phyloP scores from a whole-genome alignment of 495 filamentous ascomycete genomes.

The Jackrogersella minutella region DNA sequence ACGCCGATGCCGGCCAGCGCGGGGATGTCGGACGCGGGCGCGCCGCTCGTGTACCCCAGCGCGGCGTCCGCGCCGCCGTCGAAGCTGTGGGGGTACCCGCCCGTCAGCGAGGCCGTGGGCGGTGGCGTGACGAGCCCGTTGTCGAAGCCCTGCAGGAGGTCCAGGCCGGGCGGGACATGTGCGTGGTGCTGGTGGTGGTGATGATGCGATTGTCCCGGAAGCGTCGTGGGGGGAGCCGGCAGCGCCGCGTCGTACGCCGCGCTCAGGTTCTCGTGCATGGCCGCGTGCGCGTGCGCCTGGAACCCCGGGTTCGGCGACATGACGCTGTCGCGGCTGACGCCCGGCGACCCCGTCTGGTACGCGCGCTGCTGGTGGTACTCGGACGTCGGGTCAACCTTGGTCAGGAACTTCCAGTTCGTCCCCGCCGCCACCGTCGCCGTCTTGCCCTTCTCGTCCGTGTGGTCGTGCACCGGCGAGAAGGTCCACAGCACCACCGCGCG shows the following conservation, averaged over 20 bases:
- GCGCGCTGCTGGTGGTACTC: conserved; percentile 56
- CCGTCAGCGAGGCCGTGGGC: conserved; percentile 44
- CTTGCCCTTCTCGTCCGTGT: conserved; percentile 47
- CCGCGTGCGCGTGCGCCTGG: conserved; percentile 52
- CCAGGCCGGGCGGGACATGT: conserved; percentile 34
- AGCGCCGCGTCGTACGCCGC: conserved; percentile 45
- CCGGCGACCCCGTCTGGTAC: conserved; percentile 41
- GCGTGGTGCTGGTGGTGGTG: conserved; percentile 15
- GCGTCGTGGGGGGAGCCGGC: neutral
- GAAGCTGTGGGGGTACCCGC: conserved; percentile 42
- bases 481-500: conserved; percentile 58
- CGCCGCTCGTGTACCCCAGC: conserved; percentile 26
- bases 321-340: conserved; percentile 45
- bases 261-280: conserved; percentile 57
- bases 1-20: conserved; percentile 39
- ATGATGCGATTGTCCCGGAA: conserved; percentile 20
- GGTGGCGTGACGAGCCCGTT: conserved; percentile 52
- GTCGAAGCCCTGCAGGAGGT: conserved; percentile 46
- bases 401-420: conserved; percentile 58
- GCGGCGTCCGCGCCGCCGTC: conserved; percentile 27
- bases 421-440: conserved; percentile 40
- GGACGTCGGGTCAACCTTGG: conserved; percentile 55
- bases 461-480: conserved; percentile 54
- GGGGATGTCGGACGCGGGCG: neutral
- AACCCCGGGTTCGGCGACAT: conserved; percentile 56